Percentiles rank a stretch among this genome's conserved stretches.
Evolutionary conservation across 495 filamentous ascomycete genomes (phyloP).

Genomic region (Lepidopterella palustris): DNA sequence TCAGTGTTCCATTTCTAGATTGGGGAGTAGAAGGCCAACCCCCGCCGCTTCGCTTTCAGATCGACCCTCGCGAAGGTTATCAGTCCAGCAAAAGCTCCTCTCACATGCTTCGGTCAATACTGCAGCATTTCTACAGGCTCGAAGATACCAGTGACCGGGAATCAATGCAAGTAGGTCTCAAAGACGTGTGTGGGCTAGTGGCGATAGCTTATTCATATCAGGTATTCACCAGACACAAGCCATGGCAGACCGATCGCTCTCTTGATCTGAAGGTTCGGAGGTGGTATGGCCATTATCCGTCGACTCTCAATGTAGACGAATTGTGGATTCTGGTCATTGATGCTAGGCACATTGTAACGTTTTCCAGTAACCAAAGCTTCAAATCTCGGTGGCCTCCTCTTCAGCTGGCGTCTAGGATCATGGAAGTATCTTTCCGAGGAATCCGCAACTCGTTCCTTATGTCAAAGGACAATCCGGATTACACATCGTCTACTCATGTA

Average conservation of each 20-base stretch:
- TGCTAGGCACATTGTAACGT: slow-evolving; percentile 34
- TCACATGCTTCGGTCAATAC: slow-evolving; percentile 33
- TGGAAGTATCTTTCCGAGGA: slow-evolving; percentile 36
- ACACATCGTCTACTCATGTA: slow-evolving; percentile 32
- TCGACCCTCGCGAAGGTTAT: slow-evolving; percentile 37
- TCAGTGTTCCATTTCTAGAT: slow-evolving; percentile 38
- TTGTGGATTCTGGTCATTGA: slow-evolving; percentile 39
- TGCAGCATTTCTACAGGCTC: slow-evolving; percentile 38
- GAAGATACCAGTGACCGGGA: slow-evolving; percentile 39
- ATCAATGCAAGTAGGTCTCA: slow-evolving; percentile 17
- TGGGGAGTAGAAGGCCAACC: slow-evolving; percentile 32
- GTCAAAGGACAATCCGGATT: slow-evolving; percentile 26
- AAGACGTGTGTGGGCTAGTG: background rate
- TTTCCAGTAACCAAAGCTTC: slow-evolving; percentile 40
- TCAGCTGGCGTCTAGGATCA: slow-evolving; percentile 35
- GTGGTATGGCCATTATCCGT: slow-evolving; percentile 41
- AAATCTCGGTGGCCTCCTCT: slow-evolving; percentile 38
- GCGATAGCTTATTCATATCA: background rate
- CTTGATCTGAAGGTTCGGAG: slow-evolving; percentile 37
- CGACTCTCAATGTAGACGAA: slow-evolving; percentile 38
- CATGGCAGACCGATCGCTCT: slow-evolving; percentile 35
- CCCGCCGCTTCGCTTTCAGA: slow-evolving; percentile 36
- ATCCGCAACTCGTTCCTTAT: slow-evolving; percentile 34
- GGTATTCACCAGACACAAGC: slow-evolving; percentile 37
- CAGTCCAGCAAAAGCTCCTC: slow-evolving; percentile 30